phyloP scores from a whole-genome alignment of 768 basidiomycete species.

The Agaricus subrufescens region DNA sequence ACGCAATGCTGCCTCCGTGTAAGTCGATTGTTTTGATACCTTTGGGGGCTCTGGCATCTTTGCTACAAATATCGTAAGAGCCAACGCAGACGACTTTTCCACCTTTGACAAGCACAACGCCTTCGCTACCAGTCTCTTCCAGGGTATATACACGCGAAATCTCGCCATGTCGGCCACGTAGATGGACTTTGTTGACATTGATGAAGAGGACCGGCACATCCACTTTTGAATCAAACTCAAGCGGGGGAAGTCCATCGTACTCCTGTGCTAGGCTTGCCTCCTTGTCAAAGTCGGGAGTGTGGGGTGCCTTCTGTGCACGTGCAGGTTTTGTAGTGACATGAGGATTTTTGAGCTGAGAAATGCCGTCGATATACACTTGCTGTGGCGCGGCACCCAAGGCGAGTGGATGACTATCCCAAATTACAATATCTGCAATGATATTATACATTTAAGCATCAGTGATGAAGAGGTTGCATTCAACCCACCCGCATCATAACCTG shows the following conservation, averaged over 20 bases:
- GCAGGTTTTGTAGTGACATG: conserved; percentile 46
- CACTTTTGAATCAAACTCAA: conserved; percentile 36
- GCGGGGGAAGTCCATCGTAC: conserved; percentile 63
- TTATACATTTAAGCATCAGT: neutral
- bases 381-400: conserved; percentile 72
- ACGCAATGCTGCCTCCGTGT: conserved; percentile 60
- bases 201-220: conserved; percentile 51
- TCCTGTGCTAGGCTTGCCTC: conserved; percentile 50
- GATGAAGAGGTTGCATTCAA: neutral
- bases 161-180: conserved; percentile 26
- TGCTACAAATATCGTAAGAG: conserved; percentile 9
- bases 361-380: conserved; percentile 85
- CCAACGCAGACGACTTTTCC: conserved; percentile 57
- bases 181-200: conserved; percentile 53
- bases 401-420: conserved; percentile 79
- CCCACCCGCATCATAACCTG: conserved; percentile 66
- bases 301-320: conserved; percentile 46
- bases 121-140: conserved; percentile 14
- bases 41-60: conserved; percentile 7
- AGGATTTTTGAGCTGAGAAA: conserved; percentile 56
- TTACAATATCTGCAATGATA: conserved; percentile 46
- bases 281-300: conserved; percentile 55
- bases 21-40: conserved; percentile 45
- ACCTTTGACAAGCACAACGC: conserved; percentile 44
- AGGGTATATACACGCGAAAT: conserved; percentile 11